A percentile compares a stretch with the other conserved stretches of the same genome.
phyloP scores from a whole-genome alignment of 371 early-diverging fungal genomes.

The Haplosporangium sp. region DNA sequence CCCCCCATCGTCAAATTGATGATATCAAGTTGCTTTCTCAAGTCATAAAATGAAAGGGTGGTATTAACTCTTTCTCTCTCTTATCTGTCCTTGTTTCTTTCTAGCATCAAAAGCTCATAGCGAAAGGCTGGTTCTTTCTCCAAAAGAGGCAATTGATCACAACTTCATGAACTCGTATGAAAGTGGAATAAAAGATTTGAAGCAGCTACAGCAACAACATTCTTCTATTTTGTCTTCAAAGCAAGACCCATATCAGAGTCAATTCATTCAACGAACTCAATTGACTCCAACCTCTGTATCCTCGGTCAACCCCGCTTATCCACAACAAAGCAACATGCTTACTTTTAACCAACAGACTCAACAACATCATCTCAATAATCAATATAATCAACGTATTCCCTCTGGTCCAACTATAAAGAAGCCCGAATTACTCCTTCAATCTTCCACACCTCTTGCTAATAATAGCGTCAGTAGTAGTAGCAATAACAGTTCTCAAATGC shows the following conservation, averaged over 20 bases:
- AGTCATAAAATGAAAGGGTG: background rate
- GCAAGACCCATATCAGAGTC: conserved; percentile 19
- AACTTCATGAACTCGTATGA: conserved; percentile 42
- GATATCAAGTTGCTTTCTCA: background rate
- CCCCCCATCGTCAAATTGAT: background rate
- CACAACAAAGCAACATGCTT: conserved; percentile 46
- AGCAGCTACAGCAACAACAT: conserved; percentile 33
- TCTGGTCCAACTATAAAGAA: conserved; percentile 30
- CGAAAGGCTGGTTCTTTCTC: conserved; percentile 2
- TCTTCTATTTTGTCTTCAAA: conserved; percentile 12
- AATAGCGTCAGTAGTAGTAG: conserved; percentile 13
- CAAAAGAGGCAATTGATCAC: background rate
- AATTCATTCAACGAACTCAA: conserved; percentile 13
- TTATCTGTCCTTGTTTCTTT: background rate
- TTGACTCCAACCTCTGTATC: conserved; percentile 16
- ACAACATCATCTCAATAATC: conserved; percentile 53
- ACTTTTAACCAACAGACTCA: conserved; percentile 51
- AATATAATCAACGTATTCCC: conserved; percentile 39
- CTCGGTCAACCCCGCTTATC: conserved; percentile 17
- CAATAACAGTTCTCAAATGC: conserved; percentile 32
- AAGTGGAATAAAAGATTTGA: conserved; percentile 31
- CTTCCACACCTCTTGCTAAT: conserved; percentile 23
- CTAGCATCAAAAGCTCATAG: background rate
- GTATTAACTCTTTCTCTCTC: background rate
- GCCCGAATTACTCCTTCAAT: conserved; percentile 31